Base-by-base conservation (phyloP, 345 rosid genomes). In the Aegle marmelos region DNA sequence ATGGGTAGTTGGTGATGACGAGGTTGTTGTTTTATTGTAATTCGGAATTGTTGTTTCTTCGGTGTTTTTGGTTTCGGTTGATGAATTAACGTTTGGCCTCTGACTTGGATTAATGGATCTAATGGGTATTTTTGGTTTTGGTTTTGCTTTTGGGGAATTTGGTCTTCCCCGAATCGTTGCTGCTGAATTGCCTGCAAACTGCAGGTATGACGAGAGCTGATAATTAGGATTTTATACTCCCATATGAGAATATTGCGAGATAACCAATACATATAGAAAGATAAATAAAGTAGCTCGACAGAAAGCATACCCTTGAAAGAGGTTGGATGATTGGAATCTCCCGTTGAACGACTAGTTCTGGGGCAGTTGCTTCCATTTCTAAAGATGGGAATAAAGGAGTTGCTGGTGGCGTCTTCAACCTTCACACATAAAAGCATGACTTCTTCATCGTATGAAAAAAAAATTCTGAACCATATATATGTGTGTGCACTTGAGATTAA, bases 321-420 rank as follows among this genome's bases (percentile, higher is more conserved):
- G 89, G 90, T 48, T 83, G 92, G 39, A 83, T 22, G 63, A 89
- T 82, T 2, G 90, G 88, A 13, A 91, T 67, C 59, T 86, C 92
- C n/a, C 88, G 73, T 48, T 91, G 92, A 63, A 84, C n/a, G 6
- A 83, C 75, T 4, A 79, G 59, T n/a, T 78, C 78, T 4, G 81
- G 62, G 28, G 80, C 83, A 4, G 14, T 88, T 21, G 89, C 87
- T 80, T 91, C 94, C 94, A 89, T 86, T 83, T 91, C 94, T 13
- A 91, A 76, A 16, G 92, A 91, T 24, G 91, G 92, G 75, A 91
- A 91, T 50, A 91, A 79, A 33, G 94, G 94, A 73, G 94, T 91
- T 2, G 92, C 94, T 2, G 94, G 94, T 17, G 94, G 94, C 6
- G 92, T 91, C 80, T 86, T 91, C 66, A 91, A 76, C 94, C 94